phyloP scores from a whole-genome alignment of 345 rosid species.

The Eucalyptus sp. region DNA sequence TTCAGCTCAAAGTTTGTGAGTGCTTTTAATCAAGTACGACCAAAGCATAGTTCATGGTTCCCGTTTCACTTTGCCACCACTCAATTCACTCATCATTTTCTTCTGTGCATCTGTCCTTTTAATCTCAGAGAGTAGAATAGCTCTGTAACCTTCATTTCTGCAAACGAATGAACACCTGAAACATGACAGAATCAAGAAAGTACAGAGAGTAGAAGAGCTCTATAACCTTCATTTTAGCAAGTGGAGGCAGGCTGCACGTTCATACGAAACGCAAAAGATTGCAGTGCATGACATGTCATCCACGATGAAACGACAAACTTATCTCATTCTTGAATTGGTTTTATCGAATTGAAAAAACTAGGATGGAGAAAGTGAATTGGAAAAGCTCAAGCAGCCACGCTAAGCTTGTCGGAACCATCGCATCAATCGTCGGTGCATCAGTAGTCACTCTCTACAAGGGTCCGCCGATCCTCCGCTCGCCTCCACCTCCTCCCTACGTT shows the following conservation, averaged over 20 bases:
- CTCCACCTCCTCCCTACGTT: background rate
- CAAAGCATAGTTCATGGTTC: background rate
- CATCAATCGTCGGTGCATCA: constrained; percentile 33
- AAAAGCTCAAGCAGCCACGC: constrained; percentile 20
- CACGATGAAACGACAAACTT: background rate
- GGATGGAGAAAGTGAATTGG: constrained; percentile 29
- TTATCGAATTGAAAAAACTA: background rate
- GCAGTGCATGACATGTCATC: background rate
- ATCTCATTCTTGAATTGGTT: background rate
- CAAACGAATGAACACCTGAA: no score
- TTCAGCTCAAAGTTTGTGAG: background rate
- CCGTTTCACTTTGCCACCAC: background rate
- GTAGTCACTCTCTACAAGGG: constrained; percentile 28
- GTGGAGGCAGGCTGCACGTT: background rate
- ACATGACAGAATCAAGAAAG: no score
- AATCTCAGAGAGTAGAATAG: background rate
- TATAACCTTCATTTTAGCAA: background rate
- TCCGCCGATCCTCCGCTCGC: constrained; percentile 5
- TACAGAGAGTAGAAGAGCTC: no score
- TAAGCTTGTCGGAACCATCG: constrained; percentile 19
- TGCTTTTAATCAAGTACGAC: background rate
- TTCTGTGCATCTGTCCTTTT: background rate
- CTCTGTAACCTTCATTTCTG: no score
- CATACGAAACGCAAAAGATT: background rate
- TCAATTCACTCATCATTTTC: background rate